These are phyloP conservation scores for Laguncularia racemosa DNA, from an alignment of 345 rosid species.

Conservation along the genomic window DNA sequence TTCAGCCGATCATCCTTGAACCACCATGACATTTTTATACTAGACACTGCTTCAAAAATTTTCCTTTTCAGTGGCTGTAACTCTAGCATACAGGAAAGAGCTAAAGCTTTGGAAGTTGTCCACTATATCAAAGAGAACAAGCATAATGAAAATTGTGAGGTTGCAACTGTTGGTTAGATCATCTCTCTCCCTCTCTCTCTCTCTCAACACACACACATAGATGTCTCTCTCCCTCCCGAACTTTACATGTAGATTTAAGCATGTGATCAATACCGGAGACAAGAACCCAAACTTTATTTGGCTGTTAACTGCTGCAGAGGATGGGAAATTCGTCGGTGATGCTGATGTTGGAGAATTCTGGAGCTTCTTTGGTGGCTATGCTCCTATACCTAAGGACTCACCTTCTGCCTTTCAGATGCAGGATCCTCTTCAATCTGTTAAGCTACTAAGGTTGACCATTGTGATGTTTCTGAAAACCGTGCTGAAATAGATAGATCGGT, in stretches of 20 bases:
- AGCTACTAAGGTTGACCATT: slow-evolving; percentile 49
- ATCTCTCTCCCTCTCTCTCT: slow-evolving; percentile 1
- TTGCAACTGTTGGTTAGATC: slow-evolving; percentile 64
- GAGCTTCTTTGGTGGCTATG: slow-evolving; percentile 89
- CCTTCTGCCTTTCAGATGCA: slow-evolving; percentile 30
- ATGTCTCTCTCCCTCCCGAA: background rate
- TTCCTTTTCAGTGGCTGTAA: slow-evolving; percentile 82
- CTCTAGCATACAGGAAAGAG: slow-evolving; percentile 79
- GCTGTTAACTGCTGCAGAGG: slow-evolving; percentile 47
- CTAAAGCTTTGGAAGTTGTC: slow-evolving; percentile 84
- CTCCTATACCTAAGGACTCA: slow-evolving; percentile 60
- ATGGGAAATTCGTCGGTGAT: slow-evolving; percentile 80
- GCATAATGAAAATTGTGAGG: slow-evolving; percentile 72
- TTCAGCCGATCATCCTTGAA: slow-evolving; percentile 77
- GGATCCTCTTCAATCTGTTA: slow-evolving; percentile 25
- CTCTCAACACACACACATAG: background rate
- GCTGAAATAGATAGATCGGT: background rate
- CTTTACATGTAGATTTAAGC: slow-evolving; percentile 2
- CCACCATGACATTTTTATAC: slow-evolving; percentile 68
- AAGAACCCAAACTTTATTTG: slow-evolving; percentile 7
- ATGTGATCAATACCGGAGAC: slow-evolving; percentile 1
- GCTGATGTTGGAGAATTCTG: slow-evolving; percentile 86
- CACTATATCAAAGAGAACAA: slow-evolving; percentile 60
- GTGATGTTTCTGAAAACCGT: slow-evolving; percentile 1
- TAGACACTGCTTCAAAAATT: slow-evolving; percentile 76